Evolutionary conservation across 352 stramenopile species (phyloP).

Genomic region (Globisporangium cystogenes): DNA sequence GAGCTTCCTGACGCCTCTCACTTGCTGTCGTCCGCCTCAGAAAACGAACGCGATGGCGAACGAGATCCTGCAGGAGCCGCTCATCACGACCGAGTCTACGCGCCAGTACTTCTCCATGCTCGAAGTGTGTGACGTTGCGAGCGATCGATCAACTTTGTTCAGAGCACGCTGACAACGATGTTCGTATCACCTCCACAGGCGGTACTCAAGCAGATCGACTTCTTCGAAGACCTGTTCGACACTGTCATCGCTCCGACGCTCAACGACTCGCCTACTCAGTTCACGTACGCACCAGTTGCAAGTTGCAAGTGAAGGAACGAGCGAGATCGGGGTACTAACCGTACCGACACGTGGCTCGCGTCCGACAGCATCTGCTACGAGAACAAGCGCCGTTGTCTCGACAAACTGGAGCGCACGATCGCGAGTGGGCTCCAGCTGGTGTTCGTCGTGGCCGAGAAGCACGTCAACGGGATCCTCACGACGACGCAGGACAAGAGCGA

Average conservation of each 20-base stretch:
- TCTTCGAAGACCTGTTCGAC: conserved; percentile 62
- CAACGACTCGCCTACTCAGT: conserved; percentile 51
- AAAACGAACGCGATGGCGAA: conserved; percentile 48
- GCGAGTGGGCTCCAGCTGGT: conserved; percentile 40
- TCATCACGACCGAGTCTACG: conserved; percentile 50
- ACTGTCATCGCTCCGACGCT: conserved; percentile 28
- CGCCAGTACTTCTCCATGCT: conserved; percentile 59
- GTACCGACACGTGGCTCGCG: neutral
- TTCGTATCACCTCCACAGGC: conserved; percentile 17
- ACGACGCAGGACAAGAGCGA: conserved; percentile 66
- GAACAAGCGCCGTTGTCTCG: conserved; percentile 58
- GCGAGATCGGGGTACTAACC: neutral
- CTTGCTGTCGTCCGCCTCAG: conserved; percentile 16
- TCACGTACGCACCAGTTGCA: conserved; percentile 37
- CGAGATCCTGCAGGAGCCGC: conserved; percentile 60
- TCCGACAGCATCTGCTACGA: conserved; percentile 65
- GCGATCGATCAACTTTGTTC: neutral
- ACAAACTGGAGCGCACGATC: conserved; percentile 58
- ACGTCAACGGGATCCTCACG: conserved; percentile 37
- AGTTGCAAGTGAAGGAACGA: neutral
- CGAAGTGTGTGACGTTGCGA: conserved; percentile 28
- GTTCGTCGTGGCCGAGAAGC: conserved; percentile 62
- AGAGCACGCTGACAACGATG: neutral
- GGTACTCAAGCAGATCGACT: conserved; percentile 51
- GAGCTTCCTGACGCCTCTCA: neutral